Base-by-base conservation (phyloP, 371 early-diverging fungal species). In the Actinomucor elegans region DNA sequence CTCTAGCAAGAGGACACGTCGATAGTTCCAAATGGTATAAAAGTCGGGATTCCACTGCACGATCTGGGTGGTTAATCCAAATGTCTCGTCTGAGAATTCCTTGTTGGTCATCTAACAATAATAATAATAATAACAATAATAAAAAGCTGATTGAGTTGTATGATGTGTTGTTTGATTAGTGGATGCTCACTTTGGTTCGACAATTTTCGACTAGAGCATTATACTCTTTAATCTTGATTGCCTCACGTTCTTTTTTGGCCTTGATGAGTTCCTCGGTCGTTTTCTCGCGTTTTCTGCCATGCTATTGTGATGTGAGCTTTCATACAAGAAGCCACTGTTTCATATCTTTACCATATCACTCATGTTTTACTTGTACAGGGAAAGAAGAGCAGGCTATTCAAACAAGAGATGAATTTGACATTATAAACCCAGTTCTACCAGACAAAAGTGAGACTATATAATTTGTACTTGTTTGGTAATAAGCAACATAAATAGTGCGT, bases 11-110 rank as follows among this genome's bases (percentile, higher is more conserved):
- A 89, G 74, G 10, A 71, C 63, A 29, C 97, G 85, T 7, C 97
- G 86, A 58, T 80, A 83, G 64, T 95, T 95, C 97, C 97, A 96
- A 33, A 89, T 76, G 0, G 94, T 88, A 64, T 98, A 94, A 51
- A 80, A 86, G 58, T 96, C 98, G 4, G 94, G 92, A 73, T 93
- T 94, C 53, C 74, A 62, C 23, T 77, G 69, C 1, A 96, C 70
- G n/a, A 96, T 73, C 12, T 68, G 62, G 12, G 89, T 85, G 4
- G 93, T 95, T 9, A 83, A 45, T 1, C 56, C 59, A 6, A 94
- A 69, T 0, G 91, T 75, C 0, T 85, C 86, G 3, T 57, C 51
- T 27, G 69, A 75, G 48, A 67, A 70, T 48, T 67, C 51, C 35
- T 62, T 52, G 37, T 69, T 57, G 2, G 58, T 20, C 38, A 69